phyloP scores from a whole-genome alignment of 176 grass and related monocot genomes.

The Alopecurus myosuroides region DNA sequence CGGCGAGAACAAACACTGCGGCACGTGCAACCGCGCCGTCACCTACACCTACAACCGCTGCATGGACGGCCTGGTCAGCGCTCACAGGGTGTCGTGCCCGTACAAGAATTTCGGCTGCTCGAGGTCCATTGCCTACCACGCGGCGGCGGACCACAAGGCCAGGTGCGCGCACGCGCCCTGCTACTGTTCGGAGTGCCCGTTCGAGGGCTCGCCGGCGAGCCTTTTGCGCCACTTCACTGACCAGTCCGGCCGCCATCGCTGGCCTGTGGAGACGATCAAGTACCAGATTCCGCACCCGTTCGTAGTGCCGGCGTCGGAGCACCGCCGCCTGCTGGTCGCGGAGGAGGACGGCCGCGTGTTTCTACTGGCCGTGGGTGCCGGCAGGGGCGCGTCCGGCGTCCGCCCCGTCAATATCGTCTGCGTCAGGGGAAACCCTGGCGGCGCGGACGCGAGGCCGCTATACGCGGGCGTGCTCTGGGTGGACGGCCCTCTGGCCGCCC shows the following conservation, averaged over 20 bases:
- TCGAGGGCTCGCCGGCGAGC: neutral
- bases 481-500: neutral
- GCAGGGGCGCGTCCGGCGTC: neutral
- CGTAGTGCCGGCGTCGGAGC: neutral
- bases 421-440: neutral
- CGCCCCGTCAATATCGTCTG: neutral
- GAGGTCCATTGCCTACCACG: neutral
- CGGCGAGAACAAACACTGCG: neutral
- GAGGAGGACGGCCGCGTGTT: conserved; percentile 9
- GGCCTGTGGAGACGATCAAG: neutral
- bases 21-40: neutral
- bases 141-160: neutral
- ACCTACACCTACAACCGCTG: neutral
- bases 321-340: neutral
- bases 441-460: neutral
- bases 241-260: neutral
- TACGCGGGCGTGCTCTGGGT: neutral
- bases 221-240: neutral
- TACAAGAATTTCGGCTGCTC: neutral
- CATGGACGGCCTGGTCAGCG: neutral
- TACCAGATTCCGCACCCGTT: neutral
- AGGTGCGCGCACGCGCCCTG: conserved; percentile 7
- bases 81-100: neutral
- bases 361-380: neutral
- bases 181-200: conserved; percentile 1